Conservation (phyloP, 345 rosid species). For the Euphorbia tirucalli region DNA sequence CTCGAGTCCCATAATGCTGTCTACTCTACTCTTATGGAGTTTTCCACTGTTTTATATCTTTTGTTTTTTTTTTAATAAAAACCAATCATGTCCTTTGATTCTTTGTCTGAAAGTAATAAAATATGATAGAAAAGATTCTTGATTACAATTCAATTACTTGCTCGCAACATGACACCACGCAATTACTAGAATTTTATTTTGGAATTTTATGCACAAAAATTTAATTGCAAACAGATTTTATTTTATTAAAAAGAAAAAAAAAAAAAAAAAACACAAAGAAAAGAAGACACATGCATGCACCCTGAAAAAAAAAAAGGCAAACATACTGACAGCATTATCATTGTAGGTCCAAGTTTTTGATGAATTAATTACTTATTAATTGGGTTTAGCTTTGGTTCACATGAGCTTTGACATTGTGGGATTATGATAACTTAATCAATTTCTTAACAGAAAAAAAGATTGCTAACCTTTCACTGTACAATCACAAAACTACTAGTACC, state of each 20-base stretch:
- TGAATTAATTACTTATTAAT: neutral
- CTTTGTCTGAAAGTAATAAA: neutral
- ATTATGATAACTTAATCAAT: constrained; percentile 8
- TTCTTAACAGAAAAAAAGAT: neutral
- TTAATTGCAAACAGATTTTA: neutral
- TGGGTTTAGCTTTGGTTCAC: neutral
- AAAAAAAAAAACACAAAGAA: no score
- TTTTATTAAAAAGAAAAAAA: neutral
- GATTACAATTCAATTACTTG: neutral
- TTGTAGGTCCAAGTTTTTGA: neutral
- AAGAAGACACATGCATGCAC: neutral
- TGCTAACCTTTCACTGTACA: constrained; percentile 2
- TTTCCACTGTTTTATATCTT: constrained; percentile 5
- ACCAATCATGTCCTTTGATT: neutral
- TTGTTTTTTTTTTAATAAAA: neutral
- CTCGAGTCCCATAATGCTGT: neutral
- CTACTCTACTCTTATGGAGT: neutral
- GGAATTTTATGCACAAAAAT: neutral
- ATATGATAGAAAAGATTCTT: constrained; percentile 1
- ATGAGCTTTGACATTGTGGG: neutral
- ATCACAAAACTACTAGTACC: neutral
- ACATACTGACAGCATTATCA: neutral
- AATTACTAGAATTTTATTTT: neutral
- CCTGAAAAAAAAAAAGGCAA: neutral
- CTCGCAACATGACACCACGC: neutral